A percentile compares a stretch with the other conserved stretches of the same genome.
Evolutionary conservation across 495 filamentous ascomycete genomes (phyloP).

Genomic region (Talaromyces stipitatus): DNA sequence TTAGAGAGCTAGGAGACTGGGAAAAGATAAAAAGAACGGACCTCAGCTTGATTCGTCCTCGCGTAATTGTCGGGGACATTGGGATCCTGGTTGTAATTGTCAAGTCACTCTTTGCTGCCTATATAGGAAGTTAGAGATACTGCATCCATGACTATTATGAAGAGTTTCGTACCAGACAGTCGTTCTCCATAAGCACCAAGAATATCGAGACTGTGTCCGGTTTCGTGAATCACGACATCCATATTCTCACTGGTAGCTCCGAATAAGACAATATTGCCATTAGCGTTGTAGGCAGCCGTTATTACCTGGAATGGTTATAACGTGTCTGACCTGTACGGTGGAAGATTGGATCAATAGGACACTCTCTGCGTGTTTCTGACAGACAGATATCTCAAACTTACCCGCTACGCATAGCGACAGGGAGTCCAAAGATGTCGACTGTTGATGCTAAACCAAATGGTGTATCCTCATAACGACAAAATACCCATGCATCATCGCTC

Average conservation of each 20-base stretch:
- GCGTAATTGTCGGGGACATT: conserved; percentile 18
- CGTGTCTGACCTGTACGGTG: conserved; percentile 11
- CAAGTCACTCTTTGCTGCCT: conserved; percentile 15
- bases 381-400: background rate
- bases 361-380: background rate
- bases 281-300: conserved; percentile 8
- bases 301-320: conserved; percentile 11
- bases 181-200: conserved; percentile 11
- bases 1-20: background rate
- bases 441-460: conserved; percentile 7
- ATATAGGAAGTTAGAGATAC: conserved; percentile 8
- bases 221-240: conserved; percentile 16
- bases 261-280: conserved; percentile 14
- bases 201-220: conserved; percentile 20
- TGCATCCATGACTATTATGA: background rate
- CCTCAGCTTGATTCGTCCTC: conserved; percentile 15
- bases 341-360: background rate
- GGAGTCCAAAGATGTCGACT: conserved; percentile 22
- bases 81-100: conserved; percentile 17
- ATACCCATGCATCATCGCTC: conserved; percentile 20
- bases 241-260: conserved; percentile 10
- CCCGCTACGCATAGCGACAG: conserved; percentile 18
- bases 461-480: conserved; percentile 21
- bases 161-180: background rate
- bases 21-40: background rate